Evolutionary conservation across 257 asterid genomes (phyloP).

Genomic region (Fraxinus cuspidata): DNA sequence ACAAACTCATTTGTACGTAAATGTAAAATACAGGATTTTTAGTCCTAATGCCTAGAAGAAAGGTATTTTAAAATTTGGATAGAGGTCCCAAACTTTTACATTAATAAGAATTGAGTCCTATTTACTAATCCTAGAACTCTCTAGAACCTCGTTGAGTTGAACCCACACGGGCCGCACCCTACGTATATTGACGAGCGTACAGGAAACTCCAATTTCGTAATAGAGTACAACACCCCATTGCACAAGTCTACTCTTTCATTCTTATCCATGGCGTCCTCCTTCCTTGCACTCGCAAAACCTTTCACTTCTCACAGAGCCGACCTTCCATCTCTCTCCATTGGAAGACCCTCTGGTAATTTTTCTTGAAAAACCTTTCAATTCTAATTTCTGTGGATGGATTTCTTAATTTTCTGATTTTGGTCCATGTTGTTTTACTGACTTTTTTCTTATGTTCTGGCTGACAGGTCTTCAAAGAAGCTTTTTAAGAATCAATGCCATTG

Average conservation of each 20-base stretch:
- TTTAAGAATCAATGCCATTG: constrained; percentile 65
- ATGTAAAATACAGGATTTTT: no score
- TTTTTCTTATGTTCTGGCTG: neutral
- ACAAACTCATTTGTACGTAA: no score
- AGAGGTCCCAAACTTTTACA: no score
- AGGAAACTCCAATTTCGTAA: neutral
- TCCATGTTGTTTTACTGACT: constrained; percentile 6
- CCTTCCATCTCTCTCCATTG: constrained; percentile 39
- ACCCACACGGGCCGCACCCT: no score
- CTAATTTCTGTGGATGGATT: neutral
- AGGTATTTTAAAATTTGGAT: no score
- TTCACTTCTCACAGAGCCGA: constrained; percentile 34
- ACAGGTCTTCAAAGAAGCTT: constrained; percentile 45
- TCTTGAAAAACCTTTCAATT: neutral
- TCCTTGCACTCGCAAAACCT: constrained; percentile 50
- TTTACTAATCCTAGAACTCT: no score
- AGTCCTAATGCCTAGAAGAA: no score
- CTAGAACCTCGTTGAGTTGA: no score
- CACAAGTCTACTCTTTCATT: constrained; percentile 14
- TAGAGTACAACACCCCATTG: neutral
- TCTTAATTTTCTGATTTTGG: constrained; percentile 1
- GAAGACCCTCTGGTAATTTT: constrained; percentile 37
- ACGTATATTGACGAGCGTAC: neutral
- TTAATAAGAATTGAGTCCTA: no score
- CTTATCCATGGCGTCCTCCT: constrained; percentile 84